phyloP scores from a whole-genome alignment of 257 asterid genomes.

The Capsicum rhomboideum region DNA sequence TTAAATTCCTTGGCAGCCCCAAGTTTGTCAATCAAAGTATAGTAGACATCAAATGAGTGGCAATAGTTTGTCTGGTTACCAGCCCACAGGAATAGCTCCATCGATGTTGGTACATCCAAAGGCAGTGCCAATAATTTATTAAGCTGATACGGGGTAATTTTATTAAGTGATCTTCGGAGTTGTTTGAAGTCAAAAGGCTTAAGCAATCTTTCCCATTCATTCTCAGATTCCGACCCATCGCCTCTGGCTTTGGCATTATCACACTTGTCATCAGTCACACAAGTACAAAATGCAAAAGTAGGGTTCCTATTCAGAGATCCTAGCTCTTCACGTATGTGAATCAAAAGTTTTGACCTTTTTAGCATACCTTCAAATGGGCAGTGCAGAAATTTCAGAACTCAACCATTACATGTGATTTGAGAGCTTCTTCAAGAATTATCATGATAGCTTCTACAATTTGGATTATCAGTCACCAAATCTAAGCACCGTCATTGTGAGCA shows the following conservation, averaged over 20 bases:
- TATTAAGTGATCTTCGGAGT: conserved; percentile 54
- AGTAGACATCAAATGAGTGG: conserved; percentile 3
- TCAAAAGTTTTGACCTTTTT: not conserved
- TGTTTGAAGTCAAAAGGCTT: conserved; percentile 80
- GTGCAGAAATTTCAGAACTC: not conserved
- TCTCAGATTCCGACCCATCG: conserved; percentile 41
- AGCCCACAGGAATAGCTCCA: conserved; percentile 1
- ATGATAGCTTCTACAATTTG: not conserved
- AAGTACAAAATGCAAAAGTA: conserved; percentile 15
- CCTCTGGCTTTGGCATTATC: conserved; percentile 11
- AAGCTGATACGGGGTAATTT: conserved; percentile 69
- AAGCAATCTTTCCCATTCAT: conserved; percentile 85
- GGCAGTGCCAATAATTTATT: conserved; percentile 25
- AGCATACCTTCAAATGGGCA: not conserved
- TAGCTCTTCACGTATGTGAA: not conserved
- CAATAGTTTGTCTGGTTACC: not conserved
- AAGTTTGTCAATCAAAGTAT: conserved; percentile 41
- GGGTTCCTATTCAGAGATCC: conserved; percentile 15
- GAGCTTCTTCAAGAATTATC: not conserved
- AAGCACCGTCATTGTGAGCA: not conserved
- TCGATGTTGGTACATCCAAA: conserved; percentile 2
- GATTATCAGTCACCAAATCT: not conserved
- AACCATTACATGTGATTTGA: not conserved
- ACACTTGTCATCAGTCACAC: conserved; percentile 23
- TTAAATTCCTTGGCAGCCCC: conserved; percentile 55